phyloP scores from a whole-genome alignment of 1,139 yeast species.

The Yamadazyma blattariae region DNA sequence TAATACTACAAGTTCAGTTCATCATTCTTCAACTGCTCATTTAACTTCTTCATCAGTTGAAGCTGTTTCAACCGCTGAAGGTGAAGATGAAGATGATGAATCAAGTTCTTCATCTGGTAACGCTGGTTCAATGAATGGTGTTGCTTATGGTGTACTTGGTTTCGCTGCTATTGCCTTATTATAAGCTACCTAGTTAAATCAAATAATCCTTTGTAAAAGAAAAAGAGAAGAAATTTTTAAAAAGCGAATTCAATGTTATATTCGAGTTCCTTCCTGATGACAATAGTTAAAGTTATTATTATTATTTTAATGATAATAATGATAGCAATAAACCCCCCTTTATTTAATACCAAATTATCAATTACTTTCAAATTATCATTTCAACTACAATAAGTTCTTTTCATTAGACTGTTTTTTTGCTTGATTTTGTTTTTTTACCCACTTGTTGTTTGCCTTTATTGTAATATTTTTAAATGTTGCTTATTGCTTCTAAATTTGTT shows the following conservation, averaged over 20 bases:
- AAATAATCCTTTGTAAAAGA: background rate
- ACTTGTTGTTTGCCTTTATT: no score
- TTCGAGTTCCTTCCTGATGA: no score
- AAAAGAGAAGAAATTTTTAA: no score
- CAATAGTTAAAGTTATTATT: no score
- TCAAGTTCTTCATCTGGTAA: conserved; percentile 1
- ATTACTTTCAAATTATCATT: background rate
- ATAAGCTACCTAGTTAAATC: conserved; percentile 15
- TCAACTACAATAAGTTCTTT: no score
- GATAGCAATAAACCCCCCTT: no score
- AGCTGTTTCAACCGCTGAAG: conserved; percentile 15
- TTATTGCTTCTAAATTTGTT: no score
- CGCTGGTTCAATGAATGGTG: conserved; percentile 33
- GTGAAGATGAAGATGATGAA: conserved; percentile 10
- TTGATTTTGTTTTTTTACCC: no score
- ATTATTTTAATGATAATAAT: no score
- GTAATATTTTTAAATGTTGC: no score
- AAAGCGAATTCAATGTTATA: no score
- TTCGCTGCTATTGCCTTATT: conserved; percentile 46
- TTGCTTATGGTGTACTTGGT: conserved; percentile 42
- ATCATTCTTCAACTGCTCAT: conserved; percentile 10
- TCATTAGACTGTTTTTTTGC: no score
- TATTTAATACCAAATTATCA: background rate
- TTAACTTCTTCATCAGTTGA: conserved; percentile 11
- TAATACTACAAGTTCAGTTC: conserved; percentile 10